Conservation (phyloP, 1,284 basidiomycete species). For the Inonotus hispidus region DNA sequence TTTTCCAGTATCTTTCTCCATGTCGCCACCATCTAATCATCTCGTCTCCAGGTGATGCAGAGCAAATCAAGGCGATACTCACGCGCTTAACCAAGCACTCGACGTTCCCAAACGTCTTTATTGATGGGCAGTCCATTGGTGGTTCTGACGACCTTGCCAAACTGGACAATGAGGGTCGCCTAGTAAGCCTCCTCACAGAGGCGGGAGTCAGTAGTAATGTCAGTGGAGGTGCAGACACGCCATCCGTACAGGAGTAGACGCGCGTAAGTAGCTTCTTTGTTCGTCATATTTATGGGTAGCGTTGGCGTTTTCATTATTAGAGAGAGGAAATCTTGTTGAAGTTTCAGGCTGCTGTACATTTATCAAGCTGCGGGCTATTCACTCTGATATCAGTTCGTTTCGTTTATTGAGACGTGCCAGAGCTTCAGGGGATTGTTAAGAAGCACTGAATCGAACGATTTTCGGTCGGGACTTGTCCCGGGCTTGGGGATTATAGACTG, state of each 20-base stretch:
- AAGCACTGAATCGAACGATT: too few relatives aligned
- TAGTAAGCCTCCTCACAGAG: constrained; percentile 28
- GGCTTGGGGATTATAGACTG: too few relatives aligned
- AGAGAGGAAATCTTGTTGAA: background rate
- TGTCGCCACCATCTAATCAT: background rate
- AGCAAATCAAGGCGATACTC: constrained; percentile 60
- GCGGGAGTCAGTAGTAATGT: constrained; percentile 20
- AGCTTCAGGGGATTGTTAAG: too few relatives aligned
- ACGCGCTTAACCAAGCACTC: constrained; percentile 56
- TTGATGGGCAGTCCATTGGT: constrained; percentile 63
- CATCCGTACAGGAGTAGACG: background rate
- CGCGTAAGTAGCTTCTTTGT: background rate
- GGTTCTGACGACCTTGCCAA: constrained; percentile 61
- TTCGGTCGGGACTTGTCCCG: too few relatives aligned
- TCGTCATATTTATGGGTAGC: background rate
- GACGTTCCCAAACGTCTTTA: constrained; percentile 74
- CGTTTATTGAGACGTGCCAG: too few relatives aligned
- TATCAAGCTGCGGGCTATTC: too few relatives aligned
- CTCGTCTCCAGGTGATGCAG: constrained; percentile 45
- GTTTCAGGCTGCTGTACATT: too few relatives aligned
- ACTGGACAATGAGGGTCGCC: constrained; percentile 42
- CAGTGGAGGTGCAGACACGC: background rate
- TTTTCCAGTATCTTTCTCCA: constrained; percentile 10
- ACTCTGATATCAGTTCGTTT: too few relatives aligned
- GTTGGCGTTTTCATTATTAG: background rate